Base-by-base conservation (phyloP, 2,329 filamentous ascomycete genomes). In the Ramularia collo-cygni region DNA sequence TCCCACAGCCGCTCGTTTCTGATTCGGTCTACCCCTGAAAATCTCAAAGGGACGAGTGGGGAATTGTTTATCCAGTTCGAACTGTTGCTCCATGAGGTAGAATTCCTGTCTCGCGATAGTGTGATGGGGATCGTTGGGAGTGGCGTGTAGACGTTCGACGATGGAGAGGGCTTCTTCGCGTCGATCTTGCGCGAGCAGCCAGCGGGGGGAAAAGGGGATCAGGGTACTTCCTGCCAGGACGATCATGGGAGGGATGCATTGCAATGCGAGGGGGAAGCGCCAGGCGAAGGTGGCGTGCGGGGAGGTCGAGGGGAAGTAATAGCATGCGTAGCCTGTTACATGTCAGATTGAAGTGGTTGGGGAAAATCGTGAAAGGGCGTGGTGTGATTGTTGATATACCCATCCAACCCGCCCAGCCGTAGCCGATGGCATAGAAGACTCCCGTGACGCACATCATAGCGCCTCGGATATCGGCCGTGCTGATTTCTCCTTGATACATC, bases 71-170 rank as follows among this genome's bases (percentile, higher is more conserved):
- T 70, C 63, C 3, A 68, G 51, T 30, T 67, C 64, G 27, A 63
- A 58, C 44, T 73, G 67, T 37, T 64, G 63, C 46, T 62, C 59
- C 53, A 70, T 69, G 35, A 65, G 60, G 44, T 63, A 63, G 48
- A 70, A 71, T 28, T 64, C 63, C 18, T 63, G 61, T 8, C 58
- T 50, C 14, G 64, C 64, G 9, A 59, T 49, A 9, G 52, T 46
- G 8, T 68, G 57, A 18, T 70, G 54, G 3, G 60, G 60, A 32
- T 66, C 63, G 24, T 57, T 57, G 4, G 63, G 58, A 4, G 60
- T 63, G 14, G 59, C 58, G 48, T 74, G 69, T 12, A 75, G 58
- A 1, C 61, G 55, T 18, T 63, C 69, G 4, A 84, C 66, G 16
- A 62, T 57, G 1, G 43, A 24, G 2, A 56, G 38, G 12, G 59